Evolutionary conservation across 768 basidiomycete genomes (phyloP), one percentile per base, ranked within the genome.

Genomic region (Russula sp.): DNA sequence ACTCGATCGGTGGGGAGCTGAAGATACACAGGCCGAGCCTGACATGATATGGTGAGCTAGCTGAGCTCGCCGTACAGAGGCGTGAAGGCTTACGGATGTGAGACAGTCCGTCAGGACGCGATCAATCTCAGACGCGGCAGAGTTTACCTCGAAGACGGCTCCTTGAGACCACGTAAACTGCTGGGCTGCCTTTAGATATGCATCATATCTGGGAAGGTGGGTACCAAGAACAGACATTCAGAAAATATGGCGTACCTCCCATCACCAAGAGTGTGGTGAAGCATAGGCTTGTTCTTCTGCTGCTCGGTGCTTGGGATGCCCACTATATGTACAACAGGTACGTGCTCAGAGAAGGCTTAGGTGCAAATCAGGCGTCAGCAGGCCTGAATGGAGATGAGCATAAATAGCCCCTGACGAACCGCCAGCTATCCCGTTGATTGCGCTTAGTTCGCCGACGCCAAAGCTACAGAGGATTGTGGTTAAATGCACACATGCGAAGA

Each of bases 361-460:
- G 22, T 22, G 39, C 34, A 29, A 29, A 20, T 56, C n/a, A 10
- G 54, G 0, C n/a, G 25, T 60, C 39, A 59, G 55, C 25, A 29
- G 25, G 25, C 25, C 25, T 29, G 5, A 49, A n/a, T 38, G 9
- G 34, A 49, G 4, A 34, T 6, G 14, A 41, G 41, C 50, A 45
- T 9, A 13, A 39, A 18, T 18, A 32, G 39, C 42, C 14, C 47
- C 20, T 0, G 7, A 64, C 76, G 60, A 66, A 82, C 87, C 83
- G 68, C 87, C 87, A 34, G 88, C 90, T 63, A 94, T 83, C 45
- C 90, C 89, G 67, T 92, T 91, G 39, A 88, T 84, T 5, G 93
- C 93, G 43, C 87, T 89, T 47, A 96, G 75, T 71, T 97, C 94
- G 16, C 94, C 94, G n/a, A 97, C 94, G 58, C 94, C 94, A 66